Conservation (phyloP, 176 grass and related monocot species). For the Tillandsia leiboldiana region DNA sequence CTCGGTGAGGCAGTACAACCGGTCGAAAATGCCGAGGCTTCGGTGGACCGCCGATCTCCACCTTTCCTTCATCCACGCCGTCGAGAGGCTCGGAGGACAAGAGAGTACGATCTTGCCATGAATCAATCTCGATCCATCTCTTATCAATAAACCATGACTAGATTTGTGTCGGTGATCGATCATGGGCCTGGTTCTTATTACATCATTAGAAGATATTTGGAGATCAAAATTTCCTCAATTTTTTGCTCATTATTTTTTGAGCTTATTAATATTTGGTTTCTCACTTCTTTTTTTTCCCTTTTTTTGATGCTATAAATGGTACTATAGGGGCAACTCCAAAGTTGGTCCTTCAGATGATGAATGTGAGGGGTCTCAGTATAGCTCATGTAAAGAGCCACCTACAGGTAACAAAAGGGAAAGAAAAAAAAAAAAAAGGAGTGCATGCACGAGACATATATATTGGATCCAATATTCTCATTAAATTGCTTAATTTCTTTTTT, state of each 20-base stretch:
- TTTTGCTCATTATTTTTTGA: no score
- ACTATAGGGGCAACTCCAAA: constrained; percentile 91
- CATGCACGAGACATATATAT: no score
- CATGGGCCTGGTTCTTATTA: no score
- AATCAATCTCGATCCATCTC: neutral
- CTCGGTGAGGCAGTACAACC: constrained; percentile 74
- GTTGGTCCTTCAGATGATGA: constrained; percentile 98
- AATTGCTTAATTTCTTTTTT: neutral
- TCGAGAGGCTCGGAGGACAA: constrained; percentile 86
- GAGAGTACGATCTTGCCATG: constrained; percentile 48
- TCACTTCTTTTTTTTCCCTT: neutral
- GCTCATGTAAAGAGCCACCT: constrained; percentile 98
- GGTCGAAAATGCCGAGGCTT: constrained; percentile 73
- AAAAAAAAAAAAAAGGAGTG: constrained; percentile 1
- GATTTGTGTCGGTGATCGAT: neutral
- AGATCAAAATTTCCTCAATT: no score
- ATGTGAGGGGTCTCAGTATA: constrained; percentile 92
- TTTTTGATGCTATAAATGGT: neutral
- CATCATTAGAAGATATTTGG: no score
- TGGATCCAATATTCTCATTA: neutral
- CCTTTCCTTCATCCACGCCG: constrained; percentile 78
- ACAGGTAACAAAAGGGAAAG: constrained; percentile 46
- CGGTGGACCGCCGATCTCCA: constrained; percentile 94
- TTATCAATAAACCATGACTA: neutral
- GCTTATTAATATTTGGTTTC: no score